These are phyloP conservation scores for Cladorrhinum samala DNA, from an alignment of 495 filamentous ascomycete genomes.

Conservation along the genomic window DNA sequence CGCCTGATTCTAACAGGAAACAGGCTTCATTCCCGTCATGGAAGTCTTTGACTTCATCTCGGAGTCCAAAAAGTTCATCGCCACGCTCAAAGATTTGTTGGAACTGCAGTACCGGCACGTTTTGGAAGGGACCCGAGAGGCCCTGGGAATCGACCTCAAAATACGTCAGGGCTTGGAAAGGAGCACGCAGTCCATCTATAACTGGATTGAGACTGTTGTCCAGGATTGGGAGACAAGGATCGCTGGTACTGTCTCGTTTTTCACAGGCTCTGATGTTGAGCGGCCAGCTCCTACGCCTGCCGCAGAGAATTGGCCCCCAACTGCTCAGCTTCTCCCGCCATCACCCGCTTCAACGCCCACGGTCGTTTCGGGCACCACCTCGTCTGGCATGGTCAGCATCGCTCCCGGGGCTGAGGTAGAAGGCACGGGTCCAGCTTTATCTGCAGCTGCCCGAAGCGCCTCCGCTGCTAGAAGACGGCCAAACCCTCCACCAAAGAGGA, in stretches of 20 bases:
- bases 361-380: conserved; percentile 4
- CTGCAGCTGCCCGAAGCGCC: background rate
- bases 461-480: conserved; percentile 11
- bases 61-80: conserved; percentile 23
- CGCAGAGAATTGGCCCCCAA: conserved; percentile 17
- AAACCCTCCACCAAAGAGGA: conserved; percentile 14
- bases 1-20: background rate
- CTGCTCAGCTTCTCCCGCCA: conserved; percentile 16
- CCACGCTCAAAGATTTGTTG: conserved; percentile 19
- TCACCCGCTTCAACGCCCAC: conserved; percentile 24
- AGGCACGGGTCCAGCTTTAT: background rate
- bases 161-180: conserved; percentile 24
- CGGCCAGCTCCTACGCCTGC: conserved; percentile 1
- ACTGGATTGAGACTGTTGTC: conserved; percentile 26
- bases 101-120: conserved; percentile 26
- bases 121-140: conserved; percentile 15
- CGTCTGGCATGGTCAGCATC: background rate
- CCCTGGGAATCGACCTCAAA: conserved; percentile 18
- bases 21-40: conserved; percentile 28
- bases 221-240: conserved; percentile 24
- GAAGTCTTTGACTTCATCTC: conserved; percentile 27
- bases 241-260: conserved; percentile 16
- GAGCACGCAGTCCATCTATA: conserved; percentile 23
- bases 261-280: conserved; percentile 4
- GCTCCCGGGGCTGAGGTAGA: background rate